Evolutionary conservation across 306 rosid species (phyloP).

Genomic region (Malus fusca): DNA sequence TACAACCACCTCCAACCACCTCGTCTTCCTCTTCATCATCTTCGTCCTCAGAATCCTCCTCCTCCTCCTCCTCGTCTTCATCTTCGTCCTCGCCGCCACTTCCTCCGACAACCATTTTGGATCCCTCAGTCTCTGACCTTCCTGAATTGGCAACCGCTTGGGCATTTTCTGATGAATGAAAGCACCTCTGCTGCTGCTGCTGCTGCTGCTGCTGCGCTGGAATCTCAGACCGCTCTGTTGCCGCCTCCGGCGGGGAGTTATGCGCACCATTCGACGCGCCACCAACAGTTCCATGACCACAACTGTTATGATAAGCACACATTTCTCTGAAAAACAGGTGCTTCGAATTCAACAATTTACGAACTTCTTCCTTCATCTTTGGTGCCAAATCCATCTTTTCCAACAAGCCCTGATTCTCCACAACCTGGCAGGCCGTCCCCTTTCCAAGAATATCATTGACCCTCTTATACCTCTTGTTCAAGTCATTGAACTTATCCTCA

Average conservation of each 20-base stretch:
- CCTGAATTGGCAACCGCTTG: conserved; percentile 20
- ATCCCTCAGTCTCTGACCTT: conserved; percentile 29
- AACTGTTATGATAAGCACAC: conserved; percentile 95
- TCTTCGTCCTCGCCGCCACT: conserved; percentile 42
- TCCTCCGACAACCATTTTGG: conserved; percentile 33
- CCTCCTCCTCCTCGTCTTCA: conserved; percentile 36
- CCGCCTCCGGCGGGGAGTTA: conserved; percentile 41
- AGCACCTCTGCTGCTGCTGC: conserved; percentile 36
- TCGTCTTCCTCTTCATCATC: conserved; percentile 56
- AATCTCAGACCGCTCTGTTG: conserved; percentile 27
- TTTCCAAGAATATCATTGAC: conserved; percentile 93
- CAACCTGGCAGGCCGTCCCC: conserved; percentile 83
- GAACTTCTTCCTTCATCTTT: conserved; percentile 70
- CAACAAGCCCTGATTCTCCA: conserved; percentile 70
- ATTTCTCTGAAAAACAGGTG: conserved; percentile 91
- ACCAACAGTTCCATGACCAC: conserved; percentile 40
- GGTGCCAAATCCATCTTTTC: conserved; percentile 74
- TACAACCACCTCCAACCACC: conserved; percentile 36
- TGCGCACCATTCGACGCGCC: conserved; percentile 19
- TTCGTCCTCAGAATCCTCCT: conserved; percentile 38
- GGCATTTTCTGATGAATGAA: conserved; percentile 44
- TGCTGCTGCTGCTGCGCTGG: conserved; percentile 17
- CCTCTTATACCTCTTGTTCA: conserved; percentile 90
- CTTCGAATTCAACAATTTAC: conserved; percentile 74
- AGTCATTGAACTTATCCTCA: conserved; percentile 87